phyloP scores from a whole-genome alignment of 805 yeast species.

The Metschnikowia bowlesiae region DNA sequence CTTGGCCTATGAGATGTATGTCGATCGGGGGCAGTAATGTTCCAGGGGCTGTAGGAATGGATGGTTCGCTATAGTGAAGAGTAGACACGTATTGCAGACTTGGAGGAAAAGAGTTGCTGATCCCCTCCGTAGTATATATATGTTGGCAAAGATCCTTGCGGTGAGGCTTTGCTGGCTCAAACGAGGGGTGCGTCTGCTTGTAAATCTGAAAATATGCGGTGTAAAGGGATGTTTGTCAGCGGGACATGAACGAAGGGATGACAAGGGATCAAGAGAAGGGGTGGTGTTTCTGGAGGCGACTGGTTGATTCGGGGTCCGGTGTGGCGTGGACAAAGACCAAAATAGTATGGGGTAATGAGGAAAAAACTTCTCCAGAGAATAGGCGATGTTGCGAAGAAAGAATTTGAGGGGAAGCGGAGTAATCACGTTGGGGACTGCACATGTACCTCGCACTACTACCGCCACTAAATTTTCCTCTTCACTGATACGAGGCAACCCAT shows the following conservation, averaged over 20 bases:
- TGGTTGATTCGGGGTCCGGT: background rate
- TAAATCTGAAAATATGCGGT: background rate
- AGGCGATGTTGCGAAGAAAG: slow-evolving; percentile 13
- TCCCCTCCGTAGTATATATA: background rate
- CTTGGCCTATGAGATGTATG: background rate
- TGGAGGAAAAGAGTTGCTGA: background rate
- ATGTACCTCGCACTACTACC: slow-evolving; percentile 1
- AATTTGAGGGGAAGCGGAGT: slow-evolving; percentile 19
- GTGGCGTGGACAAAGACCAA: slow-evolving; percentile 2
- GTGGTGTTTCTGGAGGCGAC: background rate
- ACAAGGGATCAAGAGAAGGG: background rate
- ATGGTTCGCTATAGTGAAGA: background rate
- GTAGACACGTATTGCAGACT: background rate
- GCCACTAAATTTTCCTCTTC: background rate
- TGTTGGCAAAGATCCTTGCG: background rate
- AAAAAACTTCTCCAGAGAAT: slow-evolving; percentile 16
- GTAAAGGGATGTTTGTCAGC: background rate
- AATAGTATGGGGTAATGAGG: slow-evolving; percentile 18
- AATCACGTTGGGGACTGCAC: slow-evolving; percentile 9
- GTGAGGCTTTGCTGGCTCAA: background rate
- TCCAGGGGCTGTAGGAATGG: background rate
- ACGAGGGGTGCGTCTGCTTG: slow-evolving; percentile 2
- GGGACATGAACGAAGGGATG: background rate
- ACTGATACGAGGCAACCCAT: background rate
- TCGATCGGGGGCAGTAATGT: background rate